These are phyloP conservation scores for Diaporthe sp. DNA, from an alignment of 2,329 filamentous ascomycete genomes.

Conservation along the genomic window DNA sequence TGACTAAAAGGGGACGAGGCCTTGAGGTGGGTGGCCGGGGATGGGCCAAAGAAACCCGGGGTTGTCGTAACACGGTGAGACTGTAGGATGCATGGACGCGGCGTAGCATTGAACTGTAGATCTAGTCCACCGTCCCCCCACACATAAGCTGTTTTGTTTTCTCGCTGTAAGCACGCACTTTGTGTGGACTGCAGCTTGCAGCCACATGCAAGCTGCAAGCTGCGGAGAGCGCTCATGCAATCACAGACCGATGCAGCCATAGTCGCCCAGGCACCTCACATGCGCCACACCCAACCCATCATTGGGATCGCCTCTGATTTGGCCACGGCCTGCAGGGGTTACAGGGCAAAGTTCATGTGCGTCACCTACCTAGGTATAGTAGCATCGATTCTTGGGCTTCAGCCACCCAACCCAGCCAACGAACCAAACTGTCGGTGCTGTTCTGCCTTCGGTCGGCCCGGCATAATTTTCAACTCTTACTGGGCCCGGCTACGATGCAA, in stretches of 20 bases:
- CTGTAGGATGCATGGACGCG: slow-evolving; percentile 12
- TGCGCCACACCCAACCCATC: neutral
- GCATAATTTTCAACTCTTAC: neutral
- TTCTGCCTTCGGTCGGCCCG: slow-evolving; percentile 11
- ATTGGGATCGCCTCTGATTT: slow-evolving; percentile 12
- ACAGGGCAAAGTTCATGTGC: slow-evolving; percentile 6
- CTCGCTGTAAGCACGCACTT: neutral
- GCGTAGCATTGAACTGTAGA: slow-evolving; percentile 13
- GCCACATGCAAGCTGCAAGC: slow-evolving; percentile 18
- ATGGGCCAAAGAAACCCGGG: slow-evolving; percentile 6
- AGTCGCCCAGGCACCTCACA: neutral
- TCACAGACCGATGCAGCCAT: neutral
- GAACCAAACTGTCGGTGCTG: slow-evolving; percentile 6
- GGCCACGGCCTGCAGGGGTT: slow-evolving; percentile 2
- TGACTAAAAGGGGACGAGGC: slow-evolving; percentile 16
- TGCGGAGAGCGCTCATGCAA: neutral
- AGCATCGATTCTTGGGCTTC: neutral
- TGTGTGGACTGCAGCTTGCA: neutral
- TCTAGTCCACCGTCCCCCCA: slow-evolving; percentile 13
- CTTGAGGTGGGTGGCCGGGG: slow-evolving; percentile 21
- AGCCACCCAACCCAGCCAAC: neutral
- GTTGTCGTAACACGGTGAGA: slow-evolving; percentile 19
- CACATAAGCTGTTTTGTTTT: slow-evolving; percentile 5
- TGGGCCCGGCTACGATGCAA: neutral
- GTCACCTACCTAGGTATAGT: neutral